Evolutionary conservation across 495 filamentous ascomycete species (phyloP).

Genomic region (Penicillium argentinense): DNA sequence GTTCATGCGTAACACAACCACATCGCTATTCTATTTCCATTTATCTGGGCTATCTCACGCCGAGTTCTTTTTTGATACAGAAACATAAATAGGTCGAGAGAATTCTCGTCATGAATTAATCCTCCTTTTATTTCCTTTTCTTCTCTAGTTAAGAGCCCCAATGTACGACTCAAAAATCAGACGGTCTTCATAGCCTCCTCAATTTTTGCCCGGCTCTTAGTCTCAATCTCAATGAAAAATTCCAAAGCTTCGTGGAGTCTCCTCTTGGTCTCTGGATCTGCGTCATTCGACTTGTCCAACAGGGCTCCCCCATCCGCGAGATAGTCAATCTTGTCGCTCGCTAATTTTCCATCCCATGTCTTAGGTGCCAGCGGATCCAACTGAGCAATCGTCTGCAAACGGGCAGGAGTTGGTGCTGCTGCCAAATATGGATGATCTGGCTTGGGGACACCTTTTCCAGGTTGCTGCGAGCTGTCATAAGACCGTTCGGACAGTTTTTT

Average conservation of each 20-base stretch:
- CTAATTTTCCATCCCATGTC: conserved; percentile 23
- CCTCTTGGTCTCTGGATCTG: conserved; percentile 17
- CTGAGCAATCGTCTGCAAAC: conserved; percentile 14
- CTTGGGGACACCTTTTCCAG: conserved; percentile 20
- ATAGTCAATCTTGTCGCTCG: conserved; percentile 25
- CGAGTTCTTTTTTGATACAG: no score
- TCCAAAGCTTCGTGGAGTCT: conserved; percentile 20
- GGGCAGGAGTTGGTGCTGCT: conserved; percentile 13
- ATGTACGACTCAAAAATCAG: no score
- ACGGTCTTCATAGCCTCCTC: conserved; percentile 18
- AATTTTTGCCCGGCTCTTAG: conserved; percentile 21
- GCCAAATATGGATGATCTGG: conserved; percentile 19
- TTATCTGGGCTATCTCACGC: no score
- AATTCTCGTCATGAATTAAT: no score
- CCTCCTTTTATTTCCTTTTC: no score
- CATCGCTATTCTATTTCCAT: no score
- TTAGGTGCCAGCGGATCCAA: conserved; percentile 17
- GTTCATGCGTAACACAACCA: no score
- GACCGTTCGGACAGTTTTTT: conserved; percentile 19
- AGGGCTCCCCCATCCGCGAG: conserved; percentile 19
- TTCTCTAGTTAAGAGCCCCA: no score
- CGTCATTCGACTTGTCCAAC: conserved; percentile 22
- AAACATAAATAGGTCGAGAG: no score
- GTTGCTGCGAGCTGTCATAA: conserved; percentile 19
- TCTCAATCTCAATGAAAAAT: conserved; percentile 21